Evolutionary conservation across 495 filamentous ascomycete genomes (phyloP).

Genomic region (Xylaria intraflava): DNA sequence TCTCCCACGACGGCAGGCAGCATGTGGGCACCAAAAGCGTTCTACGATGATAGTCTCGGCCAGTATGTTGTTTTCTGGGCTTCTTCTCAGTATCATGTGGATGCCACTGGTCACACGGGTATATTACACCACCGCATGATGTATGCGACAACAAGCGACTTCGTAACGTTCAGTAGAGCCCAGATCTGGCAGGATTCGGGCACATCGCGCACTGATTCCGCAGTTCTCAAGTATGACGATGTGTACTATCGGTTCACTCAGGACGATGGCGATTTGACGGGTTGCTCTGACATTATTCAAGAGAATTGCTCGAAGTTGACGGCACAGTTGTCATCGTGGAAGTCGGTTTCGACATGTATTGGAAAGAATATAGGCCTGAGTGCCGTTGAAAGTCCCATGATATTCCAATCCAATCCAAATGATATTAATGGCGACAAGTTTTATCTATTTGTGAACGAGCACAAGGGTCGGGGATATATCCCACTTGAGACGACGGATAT

Average conservation of each 20-base stretch:
- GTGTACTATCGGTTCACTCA: constrained; percentile 23
- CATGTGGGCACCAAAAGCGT: constrained; percentile 22
- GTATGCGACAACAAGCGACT: constrained; percentile 16
- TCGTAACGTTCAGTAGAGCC: constrained; percentile 18
- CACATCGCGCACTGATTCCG: constrained; percentile 18
- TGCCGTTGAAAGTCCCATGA: constrained; percentile 14
- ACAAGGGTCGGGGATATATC: constrained; percentile 15
- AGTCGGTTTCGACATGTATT: constrained; percentile 12
- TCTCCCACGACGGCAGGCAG: constrained; percentile 15
- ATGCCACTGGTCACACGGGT: constrained; percentile 8
- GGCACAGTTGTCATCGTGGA: constrained; percentile 8
- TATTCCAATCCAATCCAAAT: constrained; percentile 14
- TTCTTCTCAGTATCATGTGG: constrained; percentile 14
- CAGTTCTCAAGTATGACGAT: constrained; percentile 9
- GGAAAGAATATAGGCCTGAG: constrained; percentile 16
- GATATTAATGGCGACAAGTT: constrained; percentile 19
- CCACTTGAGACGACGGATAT: constrained; percentile 20
- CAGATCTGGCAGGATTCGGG: constrained; percentile 20
- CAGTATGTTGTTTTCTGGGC: constrained; percentile 20
- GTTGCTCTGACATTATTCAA: constrained; percentile 19
- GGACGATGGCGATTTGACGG: constrained; percentile 15
- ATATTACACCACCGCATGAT: constrained; percentile 17
- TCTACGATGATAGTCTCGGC: constrained; percentile 14
- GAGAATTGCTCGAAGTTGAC: constrained; percentile 10
- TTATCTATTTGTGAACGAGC: constrained; percentile 20